Conservation (phyloP, 1,284 basidiomycete species). For the Albatrellus sp. region DNA sequence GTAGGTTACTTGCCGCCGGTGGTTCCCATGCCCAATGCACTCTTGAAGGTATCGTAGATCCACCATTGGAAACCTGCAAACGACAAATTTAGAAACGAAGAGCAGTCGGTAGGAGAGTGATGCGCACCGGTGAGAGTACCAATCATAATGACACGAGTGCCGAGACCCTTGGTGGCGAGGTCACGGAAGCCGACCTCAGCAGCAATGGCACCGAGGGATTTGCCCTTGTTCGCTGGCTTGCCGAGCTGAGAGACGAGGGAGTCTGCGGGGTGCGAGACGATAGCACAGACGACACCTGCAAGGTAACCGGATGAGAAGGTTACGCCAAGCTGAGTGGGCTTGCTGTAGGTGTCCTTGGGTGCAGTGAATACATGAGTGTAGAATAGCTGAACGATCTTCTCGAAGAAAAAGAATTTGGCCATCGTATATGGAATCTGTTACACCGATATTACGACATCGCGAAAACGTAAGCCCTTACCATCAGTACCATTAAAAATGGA, state of each 20-base stretch:
- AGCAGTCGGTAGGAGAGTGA: not conserved
- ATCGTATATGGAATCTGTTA: constrained; percentile 73
- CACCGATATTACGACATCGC: not conserved
- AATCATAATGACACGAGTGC: constrained; percentile 73
- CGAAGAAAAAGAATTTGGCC: constrained; percentile 83
- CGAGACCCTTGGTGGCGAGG: constrained; percentile 69
- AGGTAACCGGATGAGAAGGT: constrained; percentile 76
- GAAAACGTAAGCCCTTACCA: not conserved
- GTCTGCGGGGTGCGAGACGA: constrained; percentile 77
- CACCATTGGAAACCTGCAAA: constrained; percentile 71
- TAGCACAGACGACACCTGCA: constrained; percentile 70
- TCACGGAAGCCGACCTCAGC: constrained; percentile 48
- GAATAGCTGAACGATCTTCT: constrained; percentile 66
- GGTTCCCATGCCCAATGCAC: constrained; percentile 69
- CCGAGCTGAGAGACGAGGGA: constrained; percentile 71
- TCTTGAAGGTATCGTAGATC: constrained; percentile 79
- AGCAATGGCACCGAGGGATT: constrained; percentile 53
- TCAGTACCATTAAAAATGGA: not conserved
- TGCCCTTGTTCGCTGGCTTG: constrained; percentile 68
- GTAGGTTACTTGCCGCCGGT: constrained; percentile 66
- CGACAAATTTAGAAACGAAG: constrained; percentile 1
- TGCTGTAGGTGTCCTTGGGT: constrained; percentile 61
- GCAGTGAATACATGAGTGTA: constrained; percentile 65
- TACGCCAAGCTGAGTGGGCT: constrained; percentile 65
- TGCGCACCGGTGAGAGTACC: constrained; percentile 55